These are phyloP conservation scores for Botryotinia globosa DNA, from an alignment of 2,329 filamentous ascomycete genomes.

Conservation along the genomic window DNA sequence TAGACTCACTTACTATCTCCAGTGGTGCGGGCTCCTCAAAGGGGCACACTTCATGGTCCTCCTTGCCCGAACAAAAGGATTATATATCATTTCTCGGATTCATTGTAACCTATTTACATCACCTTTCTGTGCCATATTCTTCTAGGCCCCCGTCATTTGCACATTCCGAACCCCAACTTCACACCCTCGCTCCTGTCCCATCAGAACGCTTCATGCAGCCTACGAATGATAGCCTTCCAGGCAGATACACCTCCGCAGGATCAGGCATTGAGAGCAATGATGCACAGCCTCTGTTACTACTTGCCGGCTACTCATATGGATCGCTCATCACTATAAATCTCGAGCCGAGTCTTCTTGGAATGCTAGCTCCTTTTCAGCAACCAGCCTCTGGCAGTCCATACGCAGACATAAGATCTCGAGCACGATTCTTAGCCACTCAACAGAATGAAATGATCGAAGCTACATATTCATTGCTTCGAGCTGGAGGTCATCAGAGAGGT, in stretches of 20 bases:
- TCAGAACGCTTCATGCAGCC: constrained; percentile 29
- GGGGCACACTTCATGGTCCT: constrained; percentile 84
- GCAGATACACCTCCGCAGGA: not conserved
- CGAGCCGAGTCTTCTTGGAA: constrained; percentile 49
- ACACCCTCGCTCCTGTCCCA: constrained; percentile 31
- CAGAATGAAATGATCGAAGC: constrained; percentile 45
- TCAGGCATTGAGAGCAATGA: not conserved
- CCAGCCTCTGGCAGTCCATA: constrained; percentile 57
- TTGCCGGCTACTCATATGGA: constrained; percentile 89
- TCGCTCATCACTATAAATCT: constrained; percentile 75
- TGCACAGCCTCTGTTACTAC: constrained; percentile 46
- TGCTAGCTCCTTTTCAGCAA: constrained; percentile 54
- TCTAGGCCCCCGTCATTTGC: constrained; percentile 21
- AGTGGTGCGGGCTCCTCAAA: constrained; percentile 75
- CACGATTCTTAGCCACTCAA: constrained; percentile 63
- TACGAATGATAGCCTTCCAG: constrained; percentile 11
- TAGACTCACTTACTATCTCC: constrained; percentile 22
- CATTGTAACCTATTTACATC: constrained; percentile 68
- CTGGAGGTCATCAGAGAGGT: constrained; percentile 21
- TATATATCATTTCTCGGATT: constrained; percentile 83
- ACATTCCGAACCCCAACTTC: constrained; percentile 26
- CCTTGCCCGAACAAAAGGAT: constrained; percentile 74
- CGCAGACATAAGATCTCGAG: constrained; percentile 68
- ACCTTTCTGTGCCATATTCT: constrained; percentile 32
- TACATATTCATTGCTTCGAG: constrained; percentile 25